These are phyloP conservation scores for Lepidium sativum DNA, from an alignment of 345 rosid species.

Conservation along the genomic window DNA sequence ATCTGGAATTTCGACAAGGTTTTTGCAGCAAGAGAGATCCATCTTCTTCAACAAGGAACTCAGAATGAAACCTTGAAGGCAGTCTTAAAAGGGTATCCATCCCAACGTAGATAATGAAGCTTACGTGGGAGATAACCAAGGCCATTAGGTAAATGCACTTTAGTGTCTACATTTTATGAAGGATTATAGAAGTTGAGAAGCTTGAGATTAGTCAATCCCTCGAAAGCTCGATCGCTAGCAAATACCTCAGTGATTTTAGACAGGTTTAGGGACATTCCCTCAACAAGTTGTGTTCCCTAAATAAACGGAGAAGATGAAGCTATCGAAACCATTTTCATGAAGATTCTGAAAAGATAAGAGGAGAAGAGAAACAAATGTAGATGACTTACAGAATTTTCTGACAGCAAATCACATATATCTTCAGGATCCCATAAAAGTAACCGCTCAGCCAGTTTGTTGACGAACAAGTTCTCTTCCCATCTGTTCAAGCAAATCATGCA, in stretches of 20 bases:
- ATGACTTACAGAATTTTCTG: conserved; percentile 10
- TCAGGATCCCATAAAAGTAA: conserved; percentile 20
- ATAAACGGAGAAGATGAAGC: neutral
- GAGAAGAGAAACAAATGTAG: neutral
- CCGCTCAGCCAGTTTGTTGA: conserved; percentile 10
- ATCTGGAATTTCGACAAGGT: conserved; percentile 19
- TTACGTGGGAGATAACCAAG: conserved; percentile 19
- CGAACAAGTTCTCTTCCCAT: conserved; percentile 26
- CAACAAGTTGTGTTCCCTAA: conserved; percentile 25
- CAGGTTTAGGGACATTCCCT: conserved; percentile 18
- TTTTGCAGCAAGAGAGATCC: conserved; percentile 18
- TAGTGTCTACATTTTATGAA: conserved; percentile 23
- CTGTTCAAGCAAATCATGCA: conserved; percentile 28
- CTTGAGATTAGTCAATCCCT: conserved; percentile 21
- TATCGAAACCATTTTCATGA: conserved; percentile 5
- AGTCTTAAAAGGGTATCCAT: conserved; percentile 21
- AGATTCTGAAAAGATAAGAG: neutral
- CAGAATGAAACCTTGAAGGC: conserved; percentile 20
- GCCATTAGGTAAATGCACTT: conserved; percentile 5
- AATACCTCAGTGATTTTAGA: neutral
- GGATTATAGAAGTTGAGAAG: conserved; percentile 14
- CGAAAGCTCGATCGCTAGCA: conserved; percentile 12
- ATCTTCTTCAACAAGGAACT: conserved; percentile 28
- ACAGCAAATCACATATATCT: conserved; percentile 23
- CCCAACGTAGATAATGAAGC: conserved; percentile 27